Conservation (phyloP, 345 rosid genomes). For the Alliaria petiolata region DNA sequence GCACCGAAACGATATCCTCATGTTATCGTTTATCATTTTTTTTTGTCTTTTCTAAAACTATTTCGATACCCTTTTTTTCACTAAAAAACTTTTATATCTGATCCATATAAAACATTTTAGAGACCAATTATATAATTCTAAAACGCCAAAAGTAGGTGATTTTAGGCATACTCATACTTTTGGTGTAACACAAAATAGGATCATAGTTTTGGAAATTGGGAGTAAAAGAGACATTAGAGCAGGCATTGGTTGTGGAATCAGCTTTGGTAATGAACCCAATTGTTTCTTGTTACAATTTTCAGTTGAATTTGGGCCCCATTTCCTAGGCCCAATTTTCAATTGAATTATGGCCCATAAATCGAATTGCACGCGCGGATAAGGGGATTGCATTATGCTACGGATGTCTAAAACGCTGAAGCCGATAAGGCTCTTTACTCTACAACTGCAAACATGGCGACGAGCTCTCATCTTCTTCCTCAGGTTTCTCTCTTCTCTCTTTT, state of each 20-base stretch:
- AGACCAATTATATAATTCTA: too few species aligned
- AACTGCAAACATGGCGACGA: conserved; percentile 38
- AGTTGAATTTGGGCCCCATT: background rate
- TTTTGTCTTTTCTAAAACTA: too few species aligned
- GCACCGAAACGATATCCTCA: too few species aligned
- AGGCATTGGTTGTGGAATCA: background rate
- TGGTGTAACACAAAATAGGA: background rate
- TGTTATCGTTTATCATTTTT: too few species aligned
- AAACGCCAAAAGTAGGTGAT: background rate
- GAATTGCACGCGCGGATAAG: conserved; percentile 8
- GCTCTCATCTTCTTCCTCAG: conserved; percentile 62
- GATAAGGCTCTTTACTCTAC: conserved; percentile 33
- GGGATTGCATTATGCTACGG: background rate
- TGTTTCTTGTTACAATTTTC: background rate
- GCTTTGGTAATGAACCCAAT: background rate
- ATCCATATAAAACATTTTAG: background rate
- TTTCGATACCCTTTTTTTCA: too few species aligned
- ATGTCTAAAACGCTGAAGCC: background rate
- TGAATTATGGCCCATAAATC: background rate
- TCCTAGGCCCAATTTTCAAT: background rate
- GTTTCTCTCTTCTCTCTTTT: conserved; percentile 17
- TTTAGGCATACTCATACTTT: background rate
- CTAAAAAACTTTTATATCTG: too few species aligned
- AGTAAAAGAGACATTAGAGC: background rate
- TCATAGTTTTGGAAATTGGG: background rate